phyloP scores from a whole-genome alignment of 768 basidiomycete genomes.

The Lentinula aciculospora region DNA sequence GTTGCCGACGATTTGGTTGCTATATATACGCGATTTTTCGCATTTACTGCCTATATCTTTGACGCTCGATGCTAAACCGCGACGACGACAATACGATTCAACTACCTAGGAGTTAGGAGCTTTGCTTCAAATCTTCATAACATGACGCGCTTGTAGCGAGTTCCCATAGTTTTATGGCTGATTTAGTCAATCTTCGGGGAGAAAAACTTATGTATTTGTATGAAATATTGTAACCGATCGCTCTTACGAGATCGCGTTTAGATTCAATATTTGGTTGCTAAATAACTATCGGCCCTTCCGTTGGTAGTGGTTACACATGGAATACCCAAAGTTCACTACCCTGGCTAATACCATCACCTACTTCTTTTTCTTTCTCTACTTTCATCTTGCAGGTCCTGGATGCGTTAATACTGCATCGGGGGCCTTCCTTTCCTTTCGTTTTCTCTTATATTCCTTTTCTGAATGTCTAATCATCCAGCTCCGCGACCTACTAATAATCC shows the following conservation, averaged over 20 bases:
- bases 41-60: not conserved
- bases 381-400: slow-evolving; percentile 26
- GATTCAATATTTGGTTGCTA: slow-evolving; percentile 5
- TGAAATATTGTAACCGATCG: slow-evolving; percentile 6
- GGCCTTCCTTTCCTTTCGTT: slow-evolving; percentile 27
- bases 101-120: no score
- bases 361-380: slow-evolving; percentile 21
- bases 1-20: not conserved
- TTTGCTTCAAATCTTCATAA: not conserved
- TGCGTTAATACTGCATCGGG: slow-evolving; percentile 38
- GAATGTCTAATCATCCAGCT: slow-evolving; percentile 47
- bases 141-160: not conserved
- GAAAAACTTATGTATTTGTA: not conserved
- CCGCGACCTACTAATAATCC: slow-evolving; percentile 39
- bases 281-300: slow-evolving; percentile 6
- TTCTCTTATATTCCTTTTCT: slow-evolving; percentile 23
- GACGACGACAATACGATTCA: no score
- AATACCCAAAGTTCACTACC: slow-evolving; percentile 9
- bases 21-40: not conserved
- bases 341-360: slow-evolving; percentile 10
- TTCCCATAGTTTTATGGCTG: not conserved
- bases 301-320: slow-evolving; percentile 15
- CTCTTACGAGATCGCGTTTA: slow-evolving; percentile 1
- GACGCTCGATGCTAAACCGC: no score
- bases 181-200: not conserved